Evolutionary conservation across 768 basidiomycete genomes (phyloP), one percentile per base, ranked within the genome.

Genomic region (Candolleomyces efflorescens): DNA sequence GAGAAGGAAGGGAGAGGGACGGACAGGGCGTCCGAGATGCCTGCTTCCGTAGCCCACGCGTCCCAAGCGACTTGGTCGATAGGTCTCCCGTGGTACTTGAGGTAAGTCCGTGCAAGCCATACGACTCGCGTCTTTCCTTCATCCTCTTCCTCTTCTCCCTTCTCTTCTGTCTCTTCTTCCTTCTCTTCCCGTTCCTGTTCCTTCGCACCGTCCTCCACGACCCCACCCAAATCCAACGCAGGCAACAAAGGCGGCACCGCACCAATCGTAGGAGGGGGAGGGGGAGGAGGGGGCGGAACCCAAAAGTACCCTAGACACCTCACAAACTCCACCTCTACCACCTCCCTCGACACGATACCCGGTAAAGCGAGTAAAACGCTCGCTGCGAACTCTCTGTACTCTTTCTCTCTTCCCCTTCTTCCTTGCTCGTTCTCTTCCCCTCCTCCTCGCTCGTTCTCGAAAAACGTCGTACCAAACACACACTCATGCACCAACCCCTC

Each of bases 401-500:
- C n/a, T n/a, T n/a, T n/a, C n/a, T n/a, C 32, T 5, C 64, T 78
- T 79, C 88, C 87, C 90, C 17, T n/a, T 69, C 68, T 26, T 45
- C 59, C 32, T 53, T 23, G 27, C 56, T 44, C 26, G 23, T 50
- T 10, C 32, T 5, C 64, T 78, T 79, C 88, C 87, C 90, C 17
- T 69, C 68, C 27, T 45, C 59, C 32, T 53, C 24, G 27, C 56
- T 44, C 26, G 23, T 50, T 10, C 56, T 60, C n/a, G 67, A 65
- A 6, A 66, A 87, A 90, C 13, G 83, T 84, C 0, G 90, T 92
- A 12, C 81, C 86, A 67, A 94, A 94, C 12, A 91, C 85, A 11
- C 83, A 73, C 70, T 94, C 93, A 64, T 95, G 92, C 0, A 87
- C 72, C 5, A 94, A 77, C 0, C 93, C 90, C 67, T 93, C 92